Evolutionary conservation across 345 rosid genomes (phyloP).

Genomic region (Angophora floribunda): DNA sequence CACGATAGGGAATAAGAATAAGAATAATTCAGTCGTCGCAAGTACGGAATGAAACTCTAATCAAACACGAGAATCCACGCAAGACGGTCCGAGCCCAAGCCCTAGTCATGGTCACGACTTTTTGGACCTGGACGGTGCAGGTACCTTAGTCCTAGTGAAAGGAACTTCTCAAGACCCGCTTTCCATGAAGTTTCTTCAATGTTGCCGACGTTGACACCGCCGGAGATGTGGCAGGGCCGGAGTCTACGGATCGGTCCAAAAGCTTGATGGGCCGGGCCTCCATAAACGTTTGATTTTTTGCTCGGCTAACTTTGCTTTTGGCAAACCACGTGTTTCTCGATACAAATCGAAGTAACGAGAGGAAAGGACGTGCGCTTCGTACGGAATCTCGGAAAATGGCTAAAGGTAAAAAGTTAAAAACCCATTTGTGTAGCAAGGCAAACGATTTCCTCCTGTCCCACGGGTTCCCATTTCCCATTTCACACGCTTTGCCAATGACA

Average conservation of each 20-base stretch:
- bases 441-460: too few species aligned
- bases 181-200: neutral
- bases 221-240: neutral
- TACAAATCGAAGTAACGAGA: neutral
- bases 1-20: neutral
- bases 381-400: too few species aligned
- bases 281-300: neutral
- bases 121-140: neutral
- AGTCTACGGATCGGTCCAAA: neutral
- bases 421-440: neutral
- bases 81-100: neutral
- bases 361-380: neutral
- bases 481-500: accelerated
- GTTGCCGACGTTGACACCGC: neutral
- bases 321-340: neutral
- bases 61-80: neutral
- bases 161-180: neutral
- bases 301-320: neutral
- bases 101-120: neutral
- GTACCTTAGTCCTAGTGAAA: neutral
- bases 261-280: neutral
- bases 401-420: too few species aligned
- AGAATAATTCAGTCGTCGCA: neutral
- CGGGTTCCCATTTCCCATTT: neutral
- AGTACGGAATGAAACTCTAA: neutral